Percentiles rank a stretch among this genome's conserved stretches.
phyloP scores from a whole-genome alignment of 2,329 filamentous ascomycete genomes.

The Lachnellula arida region DNA sequence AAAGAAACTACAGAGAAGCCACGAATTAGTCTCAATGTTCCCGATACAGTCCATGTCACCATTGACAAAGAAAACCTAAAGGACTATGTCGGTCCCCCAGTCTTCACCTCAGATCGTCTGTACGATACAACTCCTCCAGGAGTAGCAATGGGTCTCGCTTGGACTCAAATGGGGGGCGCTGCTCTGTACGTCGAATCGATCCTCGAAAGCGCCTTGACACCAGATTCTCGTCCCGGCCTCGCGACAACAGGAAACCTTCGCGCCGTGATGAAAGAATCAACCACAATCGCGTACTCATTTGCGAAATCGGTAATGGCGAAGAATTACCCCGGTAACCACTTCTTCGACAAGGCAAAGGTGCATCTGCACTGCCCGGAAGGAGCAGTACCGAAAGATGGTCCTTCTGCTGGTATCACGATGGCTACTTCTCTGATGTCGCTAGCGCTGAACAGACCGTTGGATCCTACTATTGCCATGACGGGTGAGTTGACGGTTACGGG shows the following conservation, averaged over 20 bases:
- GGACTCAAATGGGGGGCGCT: slow-evolving; percentile 95
- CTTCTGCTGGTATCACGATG: slow-evolving; percentile 95
- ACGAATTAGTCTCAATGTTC: slow-evolving; percentile 73
- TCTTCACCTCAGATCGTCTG: slow-evolving; percentile 92
- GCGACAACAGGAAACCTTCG: slow-evolving; percentile 95
- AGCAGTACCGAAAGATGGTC: slow-evolving; percentile 90
- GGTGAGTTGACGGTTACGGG: slow-evolving; percentile 95
- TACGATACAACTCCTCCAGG: slow-evolving; percentile 92
- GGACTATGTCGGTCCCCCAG: slow-evolving; percentile 92
- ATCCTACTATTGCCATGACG: slow-evolving; percentile 93
- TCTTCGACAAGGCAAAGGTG: slow-evolving; percentile 93
- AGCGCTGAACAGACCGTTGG: slow-evolving; percentile 70
- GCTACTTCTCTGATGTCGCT: slow-evolving; percentile 86
- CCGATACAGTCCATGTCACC: slow-evolving; percentile 77
- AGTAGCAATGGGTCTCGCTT: slow-evolving; percentile 95
- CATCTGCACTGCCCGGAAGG: slow-evolving; percentile 97
- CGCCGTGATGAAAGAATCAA: slow-evolving; percentile 97
- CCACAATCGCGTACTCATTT: slow-evolving; percentile 91
- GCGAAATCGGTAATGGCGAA: slow-evolving; percentile 84
- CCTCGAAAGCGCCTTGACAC: slow-evolving; percentile 73
- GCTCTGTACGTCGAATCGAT: slow-evolving; percentile 98
- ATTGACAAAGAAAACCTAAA: slow-evolving; percentile 89
- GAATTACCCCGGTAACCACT: slow-evolving; percentile 83
- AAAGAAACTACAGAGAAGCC: slow-evolving; percentile 61
- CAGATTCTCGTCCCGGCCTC: slow-evolving; percentile 69